A percentile compares a stretch with the other conserved stretches of the same genome.
Evolutionary conservation across 106 monocot species (phyloP).

Genomic region (Phalaenopsis aphrodite): DNA sequence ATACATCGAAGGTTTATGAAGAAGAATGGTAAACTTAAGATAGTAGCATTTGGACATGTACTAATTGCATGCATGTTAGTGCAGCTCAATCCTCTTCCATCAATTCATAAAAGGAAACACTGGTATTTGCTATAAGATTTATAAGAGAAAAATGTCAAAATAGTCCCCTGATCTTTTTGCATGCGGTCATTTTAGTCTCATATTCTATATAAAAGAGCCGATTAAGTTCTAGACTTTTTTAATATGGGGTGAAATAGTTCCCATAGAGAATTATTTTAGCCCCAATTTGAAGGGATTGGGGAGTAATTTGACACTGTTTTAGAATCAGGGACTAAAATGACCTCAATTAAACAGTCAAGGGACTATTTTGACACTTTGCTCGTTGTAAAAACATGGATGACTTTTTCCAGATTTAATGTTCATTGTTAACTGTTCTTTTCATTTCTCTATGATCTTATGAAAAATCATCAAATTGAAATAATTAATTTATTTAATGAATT

Average conservation of each 20-base stretch:
- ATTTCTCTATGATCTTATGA: not conserved
- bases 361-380: not conserved
- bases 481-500: not conserved
- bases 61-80: not conserved
- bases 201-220: no score
- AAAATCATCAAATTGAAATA: not conserved
- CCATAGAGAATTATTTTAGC: no score
- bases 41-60: not conserved
- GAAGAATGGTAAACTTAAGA: not conserved
- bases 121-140: not conserved
- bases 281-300: no score
- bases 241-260: no score
- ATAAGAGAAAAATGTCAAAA: no score
- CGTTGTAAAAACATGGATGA: not conserved
- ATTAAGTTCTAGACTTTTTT: no score
- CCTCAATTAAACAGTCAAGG: no score
- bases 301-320: no score
- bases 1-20: not conserved
- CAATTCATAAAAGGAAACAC: not conserved
- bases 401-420: not conserved
- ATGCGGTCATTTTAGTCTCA: no score
- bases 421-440: not conserved
- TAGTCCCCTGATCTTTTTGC: no score
- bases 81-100: not conserved
- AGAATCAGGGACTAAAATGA: no score